Conservation (phyloP, 176 grass and related monocot genomes). For the Eragrostis nindensis region DNA sequence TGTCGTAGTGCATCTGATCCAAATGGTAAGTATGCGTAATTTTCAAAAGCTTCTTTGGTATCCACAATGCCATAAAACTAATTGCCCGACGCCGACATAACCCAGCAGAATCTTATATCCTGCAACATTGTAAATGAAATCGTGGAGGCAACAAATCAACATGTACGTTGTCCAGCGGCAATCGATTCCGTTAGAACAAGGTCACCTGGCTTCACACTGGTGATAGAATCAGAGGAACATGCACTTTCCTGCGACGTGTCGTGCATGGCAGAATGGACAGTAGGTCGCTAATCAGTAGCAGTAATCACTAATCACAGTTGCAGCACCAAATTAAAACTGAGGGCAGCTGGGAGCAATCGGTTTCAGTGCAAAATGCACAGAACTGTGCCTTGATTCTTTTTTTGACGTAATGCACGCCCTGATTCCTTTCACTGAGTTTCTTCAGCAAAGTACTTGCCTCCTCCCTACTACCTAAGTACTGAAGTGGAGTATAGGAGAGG, state of each 20-base stretch:
- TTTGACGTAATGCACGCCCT: too few relatives aligned
- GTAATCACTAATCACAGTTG: not conserved
- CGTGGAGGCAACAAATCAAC: not conserved
- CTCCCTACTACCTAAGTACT: too few relatives aligned
- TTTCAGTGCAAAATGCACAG: not conserved
- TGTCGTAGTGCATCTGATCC: constrained; percentile 1
- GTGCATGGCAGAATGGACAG: not conserved
- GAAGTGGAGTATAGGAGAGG: too few relatives aligned
- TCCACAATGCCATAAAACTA: constrained; percentile 1
- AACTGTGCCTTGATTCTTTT: too few relatives aligned
- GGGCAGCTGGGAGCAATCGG: not conserved
- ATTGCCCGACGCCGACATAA: not conserved
- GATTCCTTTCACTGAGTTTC: too few relatives aligned
- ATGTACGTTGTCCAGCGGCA: not conserved
- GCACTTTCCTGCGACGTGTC: not conserved
- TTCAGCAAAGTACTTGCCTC: too few relatives aligned
- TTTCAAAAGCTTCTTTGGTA: constrained; percentile 7
- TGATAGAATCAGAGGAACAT: not conserved
- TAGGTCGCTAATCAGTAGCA: not conserved
- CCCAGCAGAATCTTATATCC: not conserved
- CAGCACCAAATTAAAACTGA: too few relatives aligned
- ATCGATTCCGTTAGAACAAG: not conserved
- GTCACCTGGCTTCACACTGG: not conserved
- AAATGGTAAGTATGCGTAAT: constrained; percentile 11
- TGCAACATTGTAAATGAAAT: too few relatives aligned